Evolutionary conservation across 257 asterid species (phyloP).

Genomic region (Capsicum baccatum): DNA sequence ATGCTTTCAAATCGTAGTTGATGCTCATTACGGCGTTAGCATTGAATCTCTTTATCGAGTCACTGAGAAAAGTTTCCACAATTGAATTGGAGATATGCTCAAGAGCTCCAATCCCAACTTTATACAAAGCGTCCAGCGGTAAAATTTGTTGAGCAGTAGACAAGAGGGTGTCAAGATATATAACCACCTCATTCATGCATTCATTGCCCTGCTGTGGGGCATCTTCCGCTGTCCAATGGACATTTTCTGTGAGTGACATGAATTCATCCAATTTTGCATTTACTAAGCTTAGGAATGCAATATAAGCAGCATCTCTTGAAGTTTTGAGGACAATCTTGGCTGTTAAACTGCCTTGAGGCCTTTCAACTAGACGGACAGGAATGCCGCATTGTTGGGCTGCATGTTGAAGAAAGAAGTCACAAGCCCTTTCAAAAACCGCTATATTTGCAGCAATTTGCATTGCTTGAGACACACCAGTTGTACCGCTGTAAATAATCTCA

Average conservation of each 20-base stretch:
- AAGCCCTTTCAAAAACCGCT: slow-evolving; percentile 84
- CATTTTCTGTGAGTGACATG: slow-evolving; percentile 74
- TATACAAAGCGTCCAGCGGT: slow-evolving; percentile 83
- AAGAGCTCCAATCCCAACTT: slow-evolving; percentile 87
- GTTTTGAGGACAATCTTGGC: slow-evolving; percentile 89
- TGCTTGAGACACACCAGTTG: slow-evolving; percentile 80
- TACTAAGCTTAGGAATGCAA: slow-evolving; percentile 67
- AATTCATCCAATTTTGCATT: slow-evolving; percentile 77
- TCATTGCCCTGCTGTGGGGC: slow-evolving; percentile 68
- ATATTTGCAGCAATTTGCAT: slow-evolving; percentile 97
- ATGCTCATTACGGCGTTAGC: slow-evolving; percentile 66
- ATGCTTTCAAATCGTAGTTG: slow-evolving; percentile 64
- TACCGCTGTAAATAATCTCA: slow-evolving; percentile 57
- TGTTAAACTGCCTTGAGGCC: slow-evolving; percentile 74
- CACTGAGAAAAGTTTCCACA: slow-evolving; percentile 69
- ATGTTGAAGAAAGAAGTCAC: slow-evolving; percentile 92
- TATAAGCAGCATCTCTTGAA: slow-evolving; percentile 88
- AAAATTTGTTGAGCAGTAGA: slow-evolving; percentile 90
- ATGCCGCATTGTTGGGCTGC: slow-evolving; percentile 98
- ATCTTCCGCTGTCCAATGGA: slow-evolving; percentile 85
- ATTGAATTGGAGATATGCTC: slow-evolving; percentile 82
- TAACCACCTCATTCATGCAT: slow-evolving; percentile 69
- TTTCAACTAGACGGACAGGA: slow-evolving; percentile 74
- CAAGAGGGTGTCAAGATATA: slow-evolving; percentile 83
- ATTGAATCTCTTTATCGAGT: slow-evolving; percentile 71